Conservation (phyloP, 2,329 filamentous ascomycete species). For the Keithomyces neogunnii region DNA sequence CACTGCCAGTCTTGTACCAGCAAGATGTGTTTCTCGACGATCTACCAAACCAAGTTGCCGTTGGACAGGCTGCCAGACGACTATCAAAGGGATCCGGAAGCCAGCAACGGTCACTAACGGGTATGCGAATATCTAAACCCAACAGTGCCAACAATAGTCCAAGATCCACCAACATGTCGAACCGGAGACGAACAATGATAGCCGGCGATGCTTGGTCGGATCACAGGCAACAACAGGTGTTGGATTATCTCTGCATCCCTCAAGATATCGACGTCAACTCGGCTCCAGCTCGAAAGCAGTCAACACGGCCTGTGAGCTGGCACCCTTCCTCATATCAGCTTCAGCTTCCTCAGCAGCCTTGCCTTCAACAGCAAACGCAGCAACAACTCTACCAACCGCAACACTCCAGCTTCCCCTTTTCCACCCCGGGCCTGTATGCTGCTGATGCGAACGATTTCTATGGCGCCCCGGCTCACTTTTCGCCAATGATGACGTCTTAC, state of each 20-base stretch:
- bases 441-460: slow-evolving; percentile 34
- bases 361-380: neutral
- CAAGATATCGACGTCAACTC: slow-evolving; percentile 9
- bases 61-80: slow-evolving; percentile 37
- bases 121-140: slow-evolving; percentile 56
- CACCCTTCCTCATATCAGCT: slow-evolving; percentile 55
- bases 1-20: slow-evolving; percentile 16
- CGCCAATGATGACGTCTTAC: slow-evolving; percentile 45
- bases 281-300: neutral
- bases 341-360: slow-evolving; percentile 8
- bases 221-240: slow-evolving; percentile 36
- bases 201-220: slow-evolving; percentile 35
- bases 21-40: slow-evolving; percentile 41
- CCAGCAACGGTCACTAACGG: slow-evolving; percentile 39
- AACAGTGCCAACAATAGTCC: slow-evolving; percentile 63
- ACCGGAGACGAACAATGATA: slow-evolving; percentile 49
- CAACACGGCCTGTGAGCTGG: slow-evolving; percentile 50
- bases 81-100: slow-evolving; percentile 41
- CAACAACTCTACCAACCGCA: slow-evolving; percentile 9
- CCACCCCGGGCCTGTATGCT: slow-evolving; percentile 23
- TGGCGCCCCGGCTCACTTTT: slow-evolving; percentile 32
- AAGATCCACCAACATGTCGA: slow-evolving; percentile 38
- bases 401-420: slow-evolving; percentile 29
- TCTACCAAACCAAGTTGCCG: slow-evolving; percentile 41
- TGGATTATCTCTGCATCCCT: slow-evolving; percentile 24